phyloP scores from a whole-genome alignment of 2,329 filamentous ascomycete genomes.

The Venturia nashicola region DNA sequence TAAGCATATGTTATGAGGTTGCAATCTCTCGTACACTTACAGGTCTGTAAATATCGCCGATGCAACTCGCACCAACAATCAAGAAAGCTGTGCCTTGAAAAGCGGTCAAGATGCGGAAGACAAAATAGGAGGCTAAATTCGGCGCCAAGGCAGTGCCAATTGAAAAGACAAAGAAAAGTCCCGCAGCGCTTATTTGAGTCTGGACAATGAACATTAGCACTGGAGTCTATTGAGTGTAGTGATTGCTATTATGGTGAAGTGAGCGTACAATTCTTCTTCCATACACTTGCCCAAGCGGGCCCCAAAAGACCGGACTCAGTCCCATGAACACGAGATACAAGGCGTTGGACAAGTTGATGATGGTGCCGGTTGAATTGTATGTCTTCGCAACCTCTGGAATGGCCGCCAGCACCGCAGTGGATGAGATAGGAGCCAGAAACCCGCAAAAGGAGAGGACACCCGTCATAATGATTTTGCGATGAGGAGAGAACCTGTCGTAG shows the following conservation, averaged over 20 bases:
- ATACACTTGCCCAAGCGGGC: slow-evolving; percentile 47
- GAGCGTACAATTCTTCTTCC: slow-evolving; percentile 35
- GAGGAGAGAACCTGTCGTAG: slow-evolving; percentile 51
- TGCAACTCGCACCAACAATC: slow-evolving; percentile 56
- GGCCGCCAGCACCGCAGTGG: slow-evolving; percentile 60
- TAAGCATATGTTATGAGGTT: slow-evolving; percentile 11
- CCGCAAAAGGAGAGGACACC: slow-evolving; percentile 59
- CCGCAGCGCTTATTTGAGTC: slow-evolving; percentile 1
- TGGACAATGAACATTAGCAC: not conserved
- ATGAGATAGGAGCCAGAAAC: slow-evolving; percentile 63
- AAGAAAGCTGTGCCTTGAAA: slow-evolving; percentile 67
- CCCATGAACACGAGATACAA: slow-evolving; percentile 68
- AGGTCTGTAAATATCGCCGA: slow-evolving; percentile 44
- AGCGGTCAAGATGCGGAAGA: slow-evolving; percentile 62
- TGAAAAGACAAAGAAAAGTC: slow-evolving; percentile 54
- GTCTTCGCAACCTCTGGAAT: slow-evolving; percentile 60
- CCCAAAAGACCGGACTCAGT: slow-evolving; percentile 45
- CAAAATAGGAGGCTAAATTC: slow-evolving; percentile 57
- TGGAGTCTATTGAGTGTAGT: too few relatives aligned
- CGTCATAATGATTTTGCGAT: slow-evolving; percentile 56
- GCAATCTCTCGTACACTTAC: slow-evolving; percentile 13
- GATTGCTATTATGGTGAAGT: too few relatives aligned
- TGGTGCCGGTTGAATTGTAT: slow-evolving; percentile 51
- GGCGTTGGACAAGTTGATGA: slow-evolving; percentile 65
- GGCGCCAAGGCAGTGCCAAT: slow-evolving; percentile 61